Evolutionary conservation across 1,284 basidiomycete species (phyloP), one percentile per base, ranked within the genome.

Genomic region (Fomitopsis palustris): DNA sequence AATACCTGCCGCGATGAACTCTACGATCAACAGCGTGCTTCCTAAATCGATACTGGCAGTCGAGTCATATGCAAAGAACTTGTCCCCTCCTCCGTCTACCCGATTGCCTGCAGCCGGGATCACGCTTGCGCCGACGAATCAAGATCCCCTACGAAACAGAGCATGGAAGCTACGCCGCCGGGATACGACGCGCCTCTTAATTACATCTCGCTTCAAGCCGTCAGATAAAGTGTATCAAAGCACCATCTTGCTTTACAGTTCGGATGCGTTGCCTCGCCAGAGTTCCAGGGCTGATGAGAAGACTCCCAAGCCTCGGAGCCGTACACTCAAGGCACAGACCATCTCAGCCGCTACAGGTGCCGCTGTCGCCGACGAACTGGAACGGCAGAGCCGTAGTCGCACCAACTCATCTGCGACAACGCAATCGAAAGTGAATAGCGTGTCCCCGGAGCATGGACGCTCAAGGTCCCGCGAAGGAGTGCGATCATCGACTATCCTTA

Each of bases 1-100:
- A 10, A 84, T 98, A 47, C 95, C 96, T 0, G 82, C 88, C 7
- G 88, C 94, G 0, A 84, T 96, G 61, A 98, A 97, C 72, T 86
- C 92, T 33, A 86, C 92, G 76, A 89, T 95, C 72, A 97, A 98
- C 69, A 82, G 88, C 1, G 79, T 86, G 23, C 74, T 94, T 16
- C 85, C 91, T 3, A 81, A 84, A 58, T 79, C 86, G 1, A 84
- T 95, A 21, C 73, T 92, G 4, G 80, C 84, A 0, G 75, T 95
- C 39, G 93, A 95, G 68, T 72, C 80, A 23, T 87, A 84, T 63
- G 78, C 93, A 66, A 91, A 88, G 72, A 77, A 75, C 63, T 77
- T 78, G 37, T 77, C 82, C 4, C 82, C 88, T 0, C 74, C 86
- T 43, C 90, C 91, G 16, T 76, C 86, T 45, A 84, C 84, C 42